Evolutionary conservation across 2,329 filamentous ascomycete species (phyloP), one percentile per base, ranked within the genome.

Genomic region (Monilinia vaccinii-corymbosi): DNA sequence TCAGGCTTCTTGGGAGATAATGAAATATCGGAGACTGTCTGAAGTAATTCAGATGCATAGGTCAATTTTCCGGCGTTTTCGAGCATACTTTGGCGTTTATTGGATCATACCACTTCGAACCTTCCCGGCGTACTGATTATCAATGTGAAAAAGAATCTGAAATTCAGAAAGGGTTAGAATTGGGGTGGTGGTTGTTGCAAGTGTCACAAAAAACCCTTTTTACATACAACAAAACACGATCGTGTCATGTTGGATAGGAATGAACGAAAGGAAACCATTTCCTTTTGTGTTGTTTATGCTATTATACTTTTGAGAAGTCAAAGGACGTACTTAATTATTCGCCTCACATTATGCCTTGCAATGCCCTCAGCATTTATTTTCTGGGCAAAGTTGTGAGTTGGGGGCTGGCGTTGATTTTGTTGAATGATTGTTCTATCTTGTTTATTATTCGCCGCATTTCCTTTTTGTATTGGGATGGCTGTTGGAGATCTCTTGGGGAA

Each of bases 1-100:
- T 73, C 75, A 34, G 28, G 73, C 49, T 83, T 83, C 68, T 80
- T 85, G 74, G 81, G 84, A 61, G 76, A 76, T 45, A 75, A 78
- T 59, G 81, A 83, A 69, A 84, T 86, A 68, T 78, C 79, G 57
- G 79, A 59, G 48, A 25, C 81, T 63, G 82, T 85, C 50, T 85
- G 62, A 69, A 60, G 57, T 48, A 55, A 61, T 44, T 21, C 28
- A 56, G 48, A 56, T 56, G 59, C 53, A 50, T 56, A 51, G 56
- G 63, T 61, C 62, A 63, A 65, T 63, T 60, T 68, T 64, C 58
- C 62, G 69, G 68, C 69, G 69, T 71, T 71, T 68, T 67, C 65
- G 61, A 67, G 68, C 69, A 71, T 70, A 67, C 64, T 66, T 66
- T 61, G 69, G 70, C 69, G 69, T 70, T 71, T 64, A 68, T 64